A percentile compares a stretch with the other conserved stretches of the same genome.
These are phyloP conservation scores for Oryza punctata DNA, from an alignment of 176 grass and related monocot species.

Conservation along the genomic window DNA sequence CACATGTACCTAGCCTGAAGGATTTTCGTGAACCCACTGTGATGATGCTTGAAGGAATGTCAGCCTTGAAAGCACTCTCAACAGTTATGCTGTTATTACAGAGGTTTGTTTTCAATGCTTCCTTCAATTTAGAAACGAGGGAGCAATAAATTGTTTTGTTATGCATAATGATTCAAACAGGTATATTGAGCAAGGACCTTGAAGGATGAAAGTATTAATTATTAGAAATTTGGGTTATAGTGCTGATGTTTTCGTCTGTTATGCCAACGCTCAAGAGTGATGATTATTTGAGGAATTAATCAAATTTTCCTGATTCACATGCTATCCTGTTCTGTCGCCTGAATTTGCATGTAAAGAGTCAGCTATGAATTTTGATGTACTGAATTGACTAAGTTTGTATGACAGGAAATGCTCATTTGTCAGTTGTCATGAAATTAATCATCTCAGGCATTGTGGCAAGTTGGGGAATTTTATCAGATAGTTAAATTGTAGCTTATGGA, in stretches of 20 bases:
- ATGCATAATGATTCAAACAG: not conserved
- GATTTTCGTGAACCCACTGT: conserved; percentile 67
- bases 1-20: conserved; percentile 89
- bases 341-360: not conserved
- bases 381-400: conserved; percentile 14
- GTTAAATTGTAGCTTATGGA: conserved; percentile 18
- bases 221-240: conserved; percentile 4
- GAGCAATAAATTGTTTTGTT: not conserved
- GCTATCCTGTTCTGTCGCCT: conserved; percentile 6
- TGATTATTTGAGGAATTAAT: conserved; percentile 8
- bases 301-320: conserved; percentile 7
- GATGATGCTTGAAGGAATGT: conserved; percentile 56
- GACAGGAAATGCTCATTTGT: not conserved
- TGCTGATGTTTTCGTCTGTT: not conserved
- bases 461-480: not conserved
- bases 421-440: not conserved
- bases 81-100: conserved; percentile 81
- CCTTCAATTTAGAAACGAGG: conserved; percentile 29
- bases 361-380: not conserved
- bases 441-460: conserved; percentile 3
- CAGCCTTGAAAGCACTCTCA: conserved; percentile 73
- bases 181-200: not conserved
- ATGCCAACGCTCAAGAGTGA: not conserved
- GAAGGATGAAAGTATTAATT: conserved; percentile 19
- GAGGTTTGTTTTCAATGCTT: conserved; percentile 58